Conservation (phyloP, 805 yeast genomes). For the Candida montana region DNA sequence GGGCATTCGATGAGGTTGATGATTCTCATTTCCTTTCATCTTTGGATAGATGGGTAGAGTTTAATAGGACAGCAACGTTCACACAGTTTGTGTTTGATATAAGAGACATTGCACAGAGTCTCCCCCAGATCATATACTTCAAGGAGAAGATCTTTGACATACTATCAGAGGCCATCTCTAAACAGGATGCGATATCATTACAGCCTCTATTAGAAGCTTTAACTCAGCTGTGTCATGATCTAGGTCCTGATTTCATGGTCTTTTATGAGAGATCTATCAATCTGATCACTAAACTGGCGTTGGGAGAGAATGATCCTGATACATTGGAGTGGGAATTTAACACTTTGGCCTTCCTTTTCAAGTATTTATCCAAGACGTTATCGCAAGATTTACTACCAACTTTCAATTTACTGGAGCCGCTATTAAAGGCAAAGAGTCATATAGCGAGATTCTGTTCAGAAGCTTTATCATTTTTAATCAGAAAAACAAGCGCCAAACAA, state of each 20-base stretch:
- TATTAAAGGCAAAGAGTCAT: constrained; percentile 59
- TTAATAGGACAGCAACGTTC: constrained; percentile 70
- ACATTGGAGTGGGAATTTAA: constrained; percentile 82
- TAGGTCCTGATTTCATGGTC: constrained; percentile 84
- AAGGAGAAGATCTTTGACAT: constrained; percentile 53
- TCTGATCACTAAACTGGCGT: constrained; percentile 45
- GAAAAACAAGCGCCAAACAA: constrained; percentile 52
- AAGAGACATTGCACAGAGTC: constrained; percentile 52
- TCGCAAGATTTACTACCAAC: constrained; percentile 65
- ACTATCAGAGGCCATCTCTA: constrained; percentile 40
- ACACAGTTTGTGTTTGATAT: constrained; percentile 55
- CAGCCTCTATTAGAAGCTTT: constrained; percentile 79
- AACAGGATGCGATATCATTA: constrained; percentile 62
- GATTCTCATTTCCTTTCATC: constrained; percentile 76
- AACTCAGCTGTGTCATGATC: constrained; percentile 84
- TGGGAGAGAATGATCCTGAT: constrained; percentile 45
- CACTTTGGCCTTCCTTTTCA: constrained; percentile 81
- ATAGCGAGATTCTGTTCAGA: constrained; percentile 84
- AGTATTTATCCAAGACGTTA: constrained; percentile 67
- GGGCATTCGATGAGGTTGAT: constrained; percentile 67
- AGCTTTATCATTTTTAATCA: constrained; percentile 76
- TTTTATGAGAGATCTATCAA: constrained; percentile 53
- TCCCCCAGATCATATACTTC: constrained; percentile 79
- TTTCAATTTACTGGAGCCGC: constrained; percentile 56
- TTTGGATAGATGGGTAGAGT: constrained; percentile 81